These are phyloP conservation scores for Clarireedia sp. DNA, from an alignment of 2,329 filamentous ascomycete genomes.

Conservation along the genomic window DNA sequence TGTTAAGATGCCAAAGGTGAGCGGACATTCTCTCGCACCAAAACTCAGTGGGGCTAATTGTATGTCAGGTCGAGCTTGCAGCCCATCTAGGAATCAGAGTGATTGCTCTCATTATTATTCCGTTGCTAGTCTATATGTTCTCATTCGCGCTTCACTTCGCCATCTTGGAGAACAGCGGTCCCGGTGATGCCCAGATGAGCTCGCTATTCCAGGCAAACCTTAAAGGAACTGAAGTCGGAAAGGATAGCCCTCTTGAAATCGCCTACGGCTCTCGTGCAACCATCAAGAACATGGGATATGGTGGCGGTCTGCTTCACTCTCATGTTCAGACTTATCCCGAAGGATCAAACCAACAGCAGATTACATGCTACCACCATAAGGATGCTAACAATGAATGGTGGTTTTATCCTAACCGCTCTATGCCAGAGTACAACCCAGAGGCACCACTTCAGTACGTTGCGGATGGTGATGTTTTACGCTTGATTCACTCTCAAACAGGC, in stretches of 20 bases:
- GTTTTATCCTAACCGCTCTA: constrained; percentile 84
- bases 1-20: constrained; percentile 76
- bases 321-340: constrained; percentile 95
- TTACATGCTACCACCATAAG: constrained; percentile 99
- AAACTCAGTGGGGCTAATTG: constrained; percentile 16
- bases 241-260: constrained; percentile 87
- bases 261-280: constrained; percentile 84
- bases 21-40: constrained; percentile 15
- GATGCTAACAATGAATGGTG: constrained; percentile 99
- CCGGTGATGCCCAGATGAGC: constrained; percentile 99
- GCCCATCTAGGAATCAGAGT: constrained; percentile 75
- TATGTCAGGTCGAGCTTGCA: constrained; percentile 49
- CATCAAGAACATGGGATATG: constrained; percentile 99
- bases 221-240: constrained; percentile 85
- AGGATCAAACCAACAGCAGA: constrained; percentile 87
- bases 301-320: constrained; percentile 89
- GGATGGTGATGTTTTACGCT: constrained; percentile 69
- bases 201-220: constrained; percentile 98
- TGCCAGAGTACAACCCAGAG: constrained; percentile 64
- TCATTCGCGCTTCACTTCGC: constrained; percentile 94
- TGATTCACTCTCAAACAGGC: constrained; percentile 91
- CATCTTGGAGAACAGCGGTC: constrained; percentile 86
- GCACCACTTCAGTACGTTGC: constrained; percentile 66
- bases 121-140: constrained; percentile 86
- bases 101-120: constrained; percentile 79